phyloP scores from a whole-genome alignment of 768 basidiomycete species.

The Mrakia blollopis region DNA sequence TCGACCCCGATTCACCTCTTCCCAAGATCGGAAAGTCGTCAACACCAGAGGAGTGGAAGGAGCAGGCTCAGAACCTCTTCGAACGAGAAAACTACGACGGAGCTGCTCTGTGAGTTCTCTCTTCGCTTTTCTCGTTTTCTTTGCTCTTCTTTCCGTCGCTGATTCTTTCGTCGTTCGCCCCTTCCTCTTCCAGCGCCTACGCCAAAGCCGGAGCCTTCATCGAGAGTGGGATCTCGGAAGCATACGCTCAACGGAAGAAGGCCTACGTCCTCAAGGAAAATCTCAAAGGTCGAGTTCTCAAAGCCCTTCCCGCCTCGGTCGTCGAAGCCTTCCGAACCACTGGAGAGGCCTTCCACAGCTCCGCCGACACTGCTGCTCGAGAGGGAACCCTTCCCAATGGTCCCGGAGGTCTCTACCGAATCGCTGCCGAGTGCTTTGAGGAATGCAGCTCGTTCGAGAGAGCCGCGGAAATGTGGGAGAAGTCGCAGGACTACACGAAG shows the following conservation, averaged over 20 bases:
- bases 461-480: not conserved
- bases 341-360: not conserved
- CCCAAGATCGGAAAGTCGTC: conserved; percentile 3
- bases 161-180: too few species aligned
- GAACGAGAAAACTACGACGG: not conserved
- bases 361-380: not conserved
- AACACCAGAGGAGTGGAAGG: not conserved
- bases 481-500: not conserved
- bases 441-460: not conserved
- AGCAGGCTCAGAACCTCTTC: not conserved
- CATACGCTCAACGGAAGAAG: not conserved
- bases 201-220: not conserved
- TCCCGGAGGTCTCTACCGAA: not conserved
- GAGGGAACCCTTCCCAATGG: not conserved
- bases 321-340: not conserved
- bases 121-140: too few species aligned
- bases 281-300: not conserved
- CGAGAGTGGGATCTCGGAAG: too few species aligned
- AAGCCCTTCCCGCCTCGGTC: not conserved
- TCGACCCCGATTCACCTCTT: not conserved
- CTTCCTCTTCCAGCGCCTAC: not conserved
- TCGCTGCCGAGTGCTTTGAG: not conserved
- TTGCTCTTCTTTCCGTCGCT: too few species aligned
- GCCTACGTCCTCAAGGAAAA: not conserved
- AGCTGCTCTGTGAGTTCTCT: not conserved